Evolutionary conservation across 768 basidiomycete genomes (phyloP).

Genomic region (Boletus vinaceobasis): DNA sequence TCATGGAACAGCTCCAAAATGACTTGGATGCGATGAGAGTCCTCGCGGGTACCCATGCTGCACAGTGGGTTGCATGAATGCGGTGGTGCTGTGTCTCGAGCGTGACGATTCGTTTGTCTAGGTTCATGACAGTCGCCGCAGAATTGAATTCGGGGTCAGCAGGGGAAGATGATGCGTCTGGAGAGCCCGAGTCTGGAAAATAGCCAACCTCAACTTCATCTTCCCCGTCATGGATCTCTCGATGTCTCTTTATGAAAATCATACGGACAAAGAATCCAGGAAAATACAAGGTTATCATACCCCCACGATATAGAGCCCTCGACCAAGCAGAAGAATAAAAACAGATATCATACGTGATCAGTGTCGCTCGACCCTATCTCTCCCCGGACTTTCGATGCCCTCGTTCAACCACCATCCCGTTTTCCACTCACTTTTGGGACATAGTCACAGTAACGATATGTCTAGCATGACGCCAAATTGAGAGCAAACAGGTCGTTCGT

Average conservation of each 20-base stretch:
- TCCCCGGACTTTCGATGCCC: not conserved
- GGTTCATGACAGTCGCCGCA: constrained; percentile 51
- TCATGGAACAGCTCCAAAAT: constrained; percentile 72
- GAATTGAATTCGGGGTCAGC: constrained; percentile 36
- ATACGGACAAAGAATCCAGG: not conserved
- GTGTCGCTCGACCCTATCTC: not conserved
- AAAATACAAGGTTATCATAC: not conserved
- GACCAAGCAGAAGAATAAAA: not conserved
- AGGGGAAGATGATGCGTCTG: constrained; percentile 11
- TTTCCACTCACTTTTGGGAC: not conserved
- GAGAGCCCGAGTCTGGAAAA: constrained; percentile 5
- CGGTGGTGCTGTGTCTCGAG: not conserved
- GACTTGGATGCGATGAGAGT: constrained; percentile 77
- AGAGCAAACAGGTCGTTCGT: not conserved
- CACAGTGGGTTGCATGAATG: constrained; percentile 54
- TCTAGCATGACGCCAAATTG: not conserved
- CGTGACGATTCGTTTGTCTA: constrained; percentile 16
- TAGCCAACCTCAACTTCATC: not conserved
- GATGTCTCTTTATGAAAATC: not conserved
- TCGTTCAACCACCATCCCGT: not conserved
- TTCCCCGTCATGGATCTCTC: not conserved
- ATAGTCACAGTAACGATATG: not conserved
- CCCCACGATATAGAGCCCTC: not conserved
- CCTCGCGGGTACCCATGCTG: constrained; percentile 75
- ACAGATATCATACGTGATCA: not conserved